These are phyloP conservation scores for Cladorrhinum samala DNA, from an alignment of 495 filamentous ascomycete genomes.

Conservation along the genomic window DNA sequence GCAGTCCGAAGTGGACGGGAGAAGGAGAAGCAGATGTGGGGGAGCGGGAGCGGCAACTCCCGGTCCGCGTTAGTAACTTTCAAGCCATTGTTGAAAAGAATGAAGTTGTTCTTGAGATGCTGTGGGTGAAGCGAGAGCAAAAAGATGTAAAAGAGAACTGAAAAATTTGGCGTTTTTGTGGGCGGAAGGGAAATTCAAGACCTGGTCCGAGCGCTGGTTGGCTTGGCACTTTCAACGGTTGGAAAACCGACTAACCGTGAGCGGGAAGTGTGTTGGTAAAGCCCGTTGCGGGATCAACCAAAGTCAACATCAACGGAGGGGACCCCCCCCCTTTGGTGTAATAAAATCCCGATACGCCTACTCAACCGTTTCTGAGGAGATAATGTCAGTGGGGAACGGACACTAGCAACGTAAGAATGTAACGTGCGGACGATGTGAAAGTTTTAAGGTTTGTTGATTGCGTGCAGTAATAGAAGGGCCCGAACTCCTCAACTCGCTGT, in stretches of 20 bases:
- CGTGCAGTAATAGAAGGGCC: neutral
- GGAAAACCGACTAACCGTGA: neutral
- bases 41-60: conserved; percentile 7
- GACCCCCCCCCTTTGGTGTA: neutral
- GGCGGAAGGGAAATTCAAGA: neutral
- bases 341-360: too few relatives aligned
- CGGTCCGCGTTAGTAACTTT: neutral
- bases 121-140: neutral
- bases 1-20: neutral
- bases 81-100: conserved; percentile 3
- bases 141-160: neutral
- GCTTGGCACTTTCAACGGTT: too few relatives aligned
- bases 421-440: too few relatives aligned
- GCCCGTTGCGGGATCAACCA: neutral
- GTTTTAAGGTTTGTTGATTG: too few relatives aligned
- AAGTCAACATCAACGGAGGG: neutral
- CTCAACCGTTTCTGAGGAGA: neutral
- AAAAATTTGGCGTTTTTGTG: conserved; percentile 10
- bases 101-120: neutral
- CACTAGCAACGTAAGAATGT: too few relatives aligned
- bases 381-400: neutral
- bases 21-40: neutral
- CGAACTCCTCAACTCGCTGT: neutral
- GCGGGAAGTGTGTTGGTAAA: neutral
- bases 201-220: conserved; percentile 12